phyloP scores from a whole-genome alignment of 495 filamentous ascomycete genomes.

The Penicillium maclennaniae region DNA sequence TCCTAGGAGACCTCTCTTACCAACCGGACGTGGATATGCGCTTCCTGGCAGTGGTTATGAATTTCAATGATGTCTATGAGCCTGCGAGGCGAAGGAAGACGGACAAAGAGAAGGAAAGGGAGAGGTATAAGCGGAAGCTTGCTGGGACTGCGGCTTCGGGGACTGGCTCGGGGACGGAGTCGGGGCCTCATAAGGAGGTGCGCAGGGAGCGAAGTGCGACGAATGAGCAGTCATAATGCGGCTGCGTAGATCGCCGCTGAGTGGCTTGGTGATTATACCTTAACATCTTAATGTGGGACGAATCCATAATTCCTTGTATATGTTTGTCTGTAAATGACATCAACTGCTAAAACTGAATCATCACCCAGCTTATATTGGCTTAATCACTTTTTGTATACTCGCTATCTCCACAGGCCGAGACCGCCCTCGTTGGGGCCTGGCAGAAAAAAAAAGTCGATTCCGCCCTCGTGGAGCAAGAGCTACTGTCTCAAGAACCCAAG shows the following conservation, averaged over 20 bases:
- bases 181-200: conserved; percentile 10
- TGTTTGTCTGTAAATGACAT: background rate
- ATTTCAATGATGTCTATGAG: conserved; percentile 96
- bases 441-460: conserved; percentile 16
- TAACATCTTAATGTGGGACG: conserved; percentile 15
- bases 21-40: conserved; percentile 95
- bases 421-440: conserved; percentile 7
- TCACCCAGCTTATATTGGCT: too few species aligned
- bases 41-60: conserved; percentile 94
- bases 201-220: conserved; percentile 13
- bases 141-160: conserved; percentile 8
- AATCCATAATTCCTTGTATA: conserved; percentile 6
- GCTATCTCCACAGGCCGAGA: background rate
- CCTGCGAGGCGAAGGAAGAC: conserved; percentile 58
- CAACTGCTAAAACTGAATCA: too few species aligned
- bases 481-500: background rate
- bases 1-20: conserved; percentile 85
- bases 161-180: conserved; percentile 16
- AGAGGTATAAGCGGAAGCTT: conserved; percentile 25
- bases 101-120: conserved; percentile 35
- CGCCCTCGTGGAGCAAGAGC: conserved; percentile 1
- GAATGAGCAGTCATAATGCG: background rate
- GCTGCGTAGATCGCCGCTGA: background rate
- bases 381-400: too few species aligned
- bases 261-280: background rate